A percentile compares a stretch with the other conserved stretches of the same genome.
These are phyloP conservation scores for Schwanniomyces occidentalis DNA, from an alignment of 805 yeast genomes.

Conservation along the genomic window DNA sequence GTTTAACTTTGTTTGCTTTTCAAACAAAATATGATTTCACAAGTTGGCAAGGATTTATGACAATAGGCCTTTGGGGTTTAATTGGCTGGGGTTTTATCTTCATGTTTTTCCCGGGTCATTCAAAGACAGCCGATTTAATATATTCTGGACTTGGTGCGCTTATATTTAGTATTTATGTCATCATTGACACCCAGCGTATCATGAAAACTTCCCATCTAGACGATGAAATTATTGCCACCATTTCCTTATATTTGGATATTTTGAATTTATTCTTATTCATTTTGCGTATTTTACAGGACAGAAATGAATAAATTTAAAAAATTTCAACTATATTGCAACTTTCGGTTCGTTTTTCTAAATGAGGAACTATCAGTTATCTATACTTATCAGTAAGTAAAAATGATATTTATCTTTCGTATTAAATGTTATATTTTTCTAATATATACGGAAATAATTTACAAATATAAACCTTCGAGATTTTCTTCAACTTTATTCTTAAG, in stretches of 20 bases:
- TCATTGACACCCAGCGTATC: slow-evolving; percentile 80
- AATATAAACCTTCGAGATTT: slow-evolving; percentile 89
- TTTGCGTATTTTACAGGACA: slow-evolving; percentile 56
- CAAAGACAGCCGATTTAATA: slow-evolving; percentile 57
- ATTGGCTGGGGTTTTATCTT: slow-evolving; percentile 72
- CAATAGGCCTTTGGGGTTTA: slow-evolving; percentile 61
- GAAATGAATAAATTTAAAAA: slow-evolving; percentile 11
- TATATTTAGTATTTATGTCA: slow-evolving; percentile 67
- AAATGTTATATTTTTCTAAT: slow-evolving; percentile 1
- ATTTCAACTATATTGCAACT: neutral
- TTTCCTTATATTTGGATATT: slow-evolving; percentile 77
- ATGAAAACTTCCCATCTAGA: slow-evolving; percentile 76
- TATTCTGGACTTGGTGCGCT: slow-evolving; percentile 76
- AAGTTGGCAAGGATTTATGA: slow-evolving; percentile 59
- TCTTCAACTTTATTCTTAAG: slow-evolving; percentile 96
- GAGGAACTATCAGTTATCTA: too few relatives aligned
- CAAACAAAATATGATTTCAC: slow-evolving; percentile 77
- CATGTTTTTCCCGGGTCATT: slow-evolving; percentile 55
- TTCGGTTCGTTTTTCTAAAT: too few relatives aligned
- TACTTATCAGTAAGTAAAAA: too few relatives aligned
- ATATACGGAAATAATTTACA: slow-evolving; percentile 37
- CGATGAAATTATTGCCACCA: slow-evolving; percentile 81
- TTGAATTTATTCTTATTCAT: slow-evolving; percentile 78
- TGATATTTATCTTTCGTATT: neutral
- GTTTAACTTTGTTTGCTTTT: slow-evolving; percentile 73